Evolutionary conservation across 345 rosid species (phyloP).

Genomic region (Eucalyptus virginea): DNA sequence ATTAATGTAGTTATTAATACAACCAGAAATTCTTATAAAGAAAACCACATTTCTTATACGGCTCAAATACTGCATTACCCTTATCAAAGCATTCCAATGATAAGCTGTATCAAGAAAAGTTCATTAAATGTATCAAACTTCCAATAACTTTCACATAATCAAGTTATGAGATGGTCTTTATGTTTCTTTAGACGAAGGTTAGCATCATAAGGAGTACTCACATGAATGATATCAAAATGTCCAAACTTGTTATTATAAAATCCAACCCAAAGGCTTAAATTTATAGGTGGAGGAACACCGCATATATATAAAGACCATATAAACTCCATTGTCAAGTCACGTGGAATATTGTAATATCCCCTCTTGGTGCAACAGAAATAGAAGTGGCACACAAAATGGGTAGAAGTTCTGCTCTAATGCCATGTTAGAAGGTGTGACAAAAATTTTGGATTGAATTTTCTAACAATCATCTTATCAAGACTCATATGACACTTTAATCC

Average conservation of each 20-base stretch:
- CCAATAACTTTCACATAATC: neutral
- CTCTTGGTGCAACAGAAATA: neutral
- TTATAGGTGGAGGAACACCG: neutral
- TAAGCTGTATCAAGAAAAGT: neutral
- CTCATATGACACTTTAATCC: neutral
- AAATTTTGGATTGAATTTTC: neutral
- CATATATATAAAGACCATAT: neutral
- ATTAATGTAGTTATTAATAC: neutral
- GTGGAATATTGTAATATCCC: neutral
- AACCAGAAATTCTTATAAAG: neutral
- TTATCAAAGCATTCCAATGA: neutral
- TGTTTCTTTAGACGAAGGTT: neutral
- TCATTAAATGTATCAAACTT: neutral
- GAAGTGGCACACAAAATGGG: neutral
- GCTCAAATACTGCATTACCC: neutral
- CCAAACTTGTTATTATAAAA: neutral
- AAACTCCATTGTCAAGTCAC: neutral
- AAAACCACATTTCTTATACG: neutral
- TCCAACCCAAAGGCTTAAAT: neutral
- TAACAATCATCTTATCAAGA: neutral
- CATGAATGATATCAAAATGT: neutral
- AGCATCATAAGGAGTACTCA: neutral
- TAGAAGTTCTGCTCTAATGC: neutral
- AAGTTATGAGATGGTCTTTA: neutral
- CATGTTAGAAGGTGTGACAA: neutral